Evolutionary conservation across 192 early-diverging fungal species (phyloP).

Genomic region (Gigaspora rosea): DNA sequence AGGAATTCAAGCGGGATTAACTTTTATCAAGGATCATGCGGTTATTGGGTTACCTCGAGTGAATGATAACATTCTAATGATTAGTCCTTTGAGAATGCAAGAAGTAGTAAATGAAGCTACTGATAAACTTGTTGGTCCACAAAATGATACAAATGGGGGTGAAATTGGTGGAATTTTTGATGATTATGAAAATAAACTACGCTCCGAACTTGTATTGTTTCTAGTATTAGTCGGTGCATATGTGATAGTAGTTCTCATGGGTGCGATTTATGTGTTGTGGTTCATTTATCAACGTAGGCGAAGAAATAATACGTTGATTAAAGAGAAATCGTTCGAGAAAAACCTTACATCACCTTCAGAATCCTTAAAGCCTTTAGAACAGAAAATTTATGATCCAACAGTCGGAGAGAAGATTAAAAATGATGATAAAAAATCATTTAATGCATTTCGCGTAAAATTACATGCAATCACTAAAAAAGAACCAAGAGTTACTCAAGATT

Average conservation of each 20-base stretch:
- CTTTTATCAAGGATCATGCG: slow-evolving; percentile 27
- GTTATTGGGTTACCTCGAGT: slow-evolving; percentile 22
- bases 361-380: too few relatives aligned
- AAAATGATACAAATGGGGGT: not conserved
- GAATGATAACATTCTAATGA: not conserved
- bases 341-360: too few relatives aligned
- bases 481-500: too few relatives aligned
- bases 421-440: too few relatives aligned
- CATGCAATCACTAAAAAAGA: too few relatives aligned
- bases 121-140: not conserved
- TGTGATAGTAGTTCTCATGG: too few relatives aligned
- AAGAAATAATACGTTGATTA: not conserved
- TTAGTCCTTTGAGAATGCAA: not conserved
- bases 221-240: too few relatives aligned
- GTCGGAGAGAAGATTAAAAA: too few relatives aligned
- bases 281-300: not conserved
- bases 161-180: slow-evolving; percentile 30
- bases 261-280: slow-evolving; percentile 4
- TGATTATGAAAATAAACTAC: slow-evolving; percentile 2
- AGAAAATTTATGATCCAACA: too few relatives aligned
- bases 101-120: slow-evolving; percentile 10
- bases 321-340: not conserved
- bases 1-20: slow-evolving; percentile 10
- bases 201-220: not conserved
- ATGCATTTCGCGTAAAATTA: too few relatives aligned